These are phyloP conservation scores for Trametes cinnabarina DNA, from an alignment of 768 basidiomycete genomes.

Conservation along the genomic window DNA sequence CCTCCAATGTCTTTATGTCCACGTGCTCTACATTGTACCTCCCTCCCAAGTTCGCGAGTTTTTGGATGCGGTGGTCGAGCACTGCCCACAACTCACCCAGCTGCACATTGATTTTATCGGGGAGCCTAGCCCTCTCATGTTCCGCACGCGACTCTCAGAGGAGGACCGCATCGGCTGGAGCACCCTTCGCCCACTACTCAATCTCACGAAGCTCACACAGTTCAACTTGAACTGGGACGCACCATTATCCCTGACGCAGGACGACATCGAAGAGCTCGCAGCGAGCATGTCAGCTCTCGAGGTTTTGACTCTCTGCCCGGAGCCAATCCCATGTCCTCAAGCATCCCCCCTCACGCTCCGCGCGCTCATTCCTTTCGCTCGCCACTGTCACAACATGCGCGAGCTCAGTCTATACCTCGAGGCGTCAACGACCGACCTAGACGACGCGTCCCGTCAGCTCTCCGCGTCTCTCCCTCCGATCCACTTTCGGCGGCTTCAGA, in stretches of 20 bases:
- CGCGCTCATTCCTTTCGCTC: slow-evolving; percentile 40
- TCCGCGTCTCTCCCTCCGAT: background rate
- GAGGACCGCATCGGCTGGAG: slow-evolving; percentile 34
- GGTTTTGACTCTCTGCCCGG: slow-evolving; percentile 24
- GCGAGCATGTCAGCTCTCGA: slow-evolving; percentile 28
- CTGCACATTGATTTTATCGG: slow-evolving; percentile 36
- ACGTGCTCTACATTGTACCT: slow-evolving; percentile 44
- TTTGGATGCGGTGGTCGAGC: slow-evolving; percentile 43
- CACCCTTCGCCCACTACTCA: slow-evolving; percentile 37
- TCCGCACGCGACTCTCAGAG: background rate
- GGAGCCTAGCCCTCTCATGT: slow-evolving; percentile 9
- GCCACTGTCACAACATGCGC: slow-evolving; percentile 37
- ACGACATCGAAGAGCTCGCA: slow-evolving; percentile 32
- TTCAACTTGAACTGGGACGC: slow-evolving; percentile 35
- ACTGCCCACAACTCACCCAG: slow-evolving; percentile 45
- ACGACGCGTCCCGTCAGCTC: background rate
- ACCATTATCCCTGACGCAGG: slow-evolving; percentile 26
- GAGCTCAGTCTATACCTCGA: slow-evolving; percentile 38
- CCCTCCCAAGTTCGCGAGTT: slow-evolving; percentile 43
- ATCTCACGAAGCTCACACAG: slow-evolving; percentile 27
- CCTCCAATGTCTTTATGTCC: slow-evolving; percentile 51
- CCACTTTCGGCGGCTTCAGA: slow-evolving; percentile 24
- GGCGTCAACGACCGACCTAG: slow-evolving; percentile 27
- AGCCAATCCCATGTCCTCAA: slow-evolving; percentile 22
- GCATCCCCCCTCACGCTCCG: slow-evolving; percentile 34